A percentile compares a stretch with the other conserved stretches of the same genome.
These are phyloP conservation scores for Candida frijolesensis DNA, from an alignment of 1,139 yeast genomes.

Conservation along the genomic window DNA sequence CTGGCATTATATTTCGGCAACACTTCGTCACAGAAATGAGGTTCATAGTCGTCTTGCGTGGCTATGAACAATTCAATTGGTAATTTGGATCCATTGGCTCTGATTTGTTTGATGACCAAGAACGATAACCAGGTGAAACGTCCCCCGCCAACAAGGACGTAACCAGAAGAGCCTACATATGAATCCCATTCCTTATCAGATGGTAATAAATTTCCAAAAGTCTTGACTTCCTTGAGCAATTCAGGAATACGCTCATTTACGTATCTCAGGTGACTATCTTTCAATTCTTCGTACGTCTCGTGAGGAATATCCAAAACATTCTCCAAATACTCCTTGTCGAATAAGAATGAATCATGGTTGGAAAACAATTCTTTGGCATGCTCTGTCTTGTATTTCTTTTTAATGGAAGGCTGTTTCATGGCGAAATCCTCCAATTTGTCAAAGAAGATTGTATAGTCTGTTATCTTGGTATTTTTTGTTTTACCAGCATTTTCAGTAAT, in stretches of 20 bases:
- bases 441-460: constrained; percentile 37
- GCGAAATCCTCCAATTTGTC: constrained; percentile 30
- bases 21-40: constrained; percentile 52
- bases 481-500: neutral
- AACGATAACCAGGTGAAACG: constrained; percentile 47
- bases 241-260: constrained; percentile 33
- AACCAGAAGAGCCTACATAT: constrained; percentile 41
- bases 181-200: constrained; percentile 39
- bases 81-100: constrained; percentile 40
- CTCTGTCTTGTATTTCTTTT: constrained; percentile 33
- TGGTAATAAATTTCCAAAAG: constrained; percentile 41
- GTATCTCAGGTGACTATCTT: constrained; percentile 34
- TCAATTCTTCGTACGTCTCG: constrained; percentile 30
- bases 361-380: constrained; percentile 37
- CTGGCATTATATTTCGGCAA: constrained; percentile 55
- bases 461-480: constrained; percentile 10
- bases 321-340: constrained; percentile 42
- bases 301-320: constrained; percentile 41
- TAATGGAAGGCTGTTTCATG: constrained; percentile 33
- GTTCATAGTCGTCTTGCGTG: constrained; percentile 48
- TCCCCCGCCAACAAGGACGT: constrained; percentile 49
- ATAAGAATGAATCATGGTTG: constrained; percentile 27
- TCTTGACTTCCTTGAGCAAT: constrained; percentile 32
- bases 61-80: constrained; percentile 58
- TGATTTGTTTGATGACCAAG: constrained; percentile 44